Evolutionary conservation across 1,139 yeast species (phyloP).

Genomic region (Blastobotrys indianensis): DNA sequence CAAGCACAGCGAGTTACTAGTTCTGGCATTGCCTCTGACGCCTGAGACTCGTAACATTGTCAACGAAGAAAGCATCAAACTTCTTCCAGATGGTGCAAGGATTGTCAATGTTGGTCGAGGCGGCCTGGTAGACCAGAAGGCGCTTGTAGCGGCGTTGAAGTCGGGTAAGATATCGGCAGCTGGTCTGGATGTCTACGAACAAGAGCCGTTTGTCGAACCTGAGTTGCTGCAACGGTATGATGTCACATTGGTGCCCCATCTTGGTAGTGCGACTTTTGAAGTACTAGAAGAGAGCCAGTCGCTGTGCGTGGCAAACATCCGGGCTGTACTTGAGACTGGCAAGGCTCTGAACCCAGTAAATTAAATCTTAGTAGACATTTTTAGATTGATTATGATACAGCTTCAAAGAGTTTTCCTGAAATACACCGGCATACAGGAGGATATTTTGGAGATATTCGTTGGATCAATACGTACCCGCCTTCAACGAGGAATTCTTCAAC

Average conservation of each 20-base stretch:
- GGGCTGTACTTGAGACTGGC: slow-evolving; percentile 6
- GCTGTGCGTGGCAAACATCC: slow-evolving; percentile 43
- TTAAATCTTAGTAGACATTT: neutral
- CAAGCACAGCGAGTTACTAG: slow-evolving; percentile 49
- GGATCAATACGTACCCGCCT: too few relatives aligned
- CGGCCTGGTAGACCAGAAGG: slow-evolving; percentile 63
- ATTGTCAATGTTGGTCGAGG: slow-evolving; percentile 82
- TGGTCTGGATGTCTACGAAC: slow-evolving; percentile 75
- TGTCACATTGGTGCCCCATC: slow-evolving; percentile 70
- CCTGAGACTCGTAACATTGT: slow-evolving; percentile 53
- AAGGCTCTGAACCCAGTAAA: slow-evolving; percentile 4
- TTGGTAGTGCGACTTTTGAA: slow-evolving; percentile 64
- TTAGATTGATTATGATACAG: too few relatives aligned
- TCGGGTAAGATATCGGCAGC: slow-evolving; percentile 63
- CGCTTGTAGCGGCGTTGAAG: slow-evolving; percentile 60
- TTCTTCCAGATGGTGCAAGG: slow-evolving; percentile 49
- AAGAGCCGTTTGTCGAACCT: slow-evolving; percentile 57
- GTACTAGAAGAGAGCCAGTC: slow-evolving; percentile 41
- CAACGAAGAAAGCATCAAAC: slow-evolving; percentile 42
- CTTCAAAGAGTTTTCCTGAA: too few relatives aligned
- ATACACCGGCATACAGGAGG: too few relatives aligned
- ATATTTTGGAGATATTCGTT: too few relatives aligned
- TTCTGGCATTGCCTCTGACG: slow-evolving; percentile 64
- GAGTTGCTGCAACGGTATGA: slow-evolving; percentile 55
- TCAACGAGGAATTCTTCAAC: too few relatives aligned